A percentile compares a stretch with the other conserved stretches of the same genome.
Conservation (phyloP, 1,139 yeast genomes). For the Yamadazyma trypodendri region DNA sequence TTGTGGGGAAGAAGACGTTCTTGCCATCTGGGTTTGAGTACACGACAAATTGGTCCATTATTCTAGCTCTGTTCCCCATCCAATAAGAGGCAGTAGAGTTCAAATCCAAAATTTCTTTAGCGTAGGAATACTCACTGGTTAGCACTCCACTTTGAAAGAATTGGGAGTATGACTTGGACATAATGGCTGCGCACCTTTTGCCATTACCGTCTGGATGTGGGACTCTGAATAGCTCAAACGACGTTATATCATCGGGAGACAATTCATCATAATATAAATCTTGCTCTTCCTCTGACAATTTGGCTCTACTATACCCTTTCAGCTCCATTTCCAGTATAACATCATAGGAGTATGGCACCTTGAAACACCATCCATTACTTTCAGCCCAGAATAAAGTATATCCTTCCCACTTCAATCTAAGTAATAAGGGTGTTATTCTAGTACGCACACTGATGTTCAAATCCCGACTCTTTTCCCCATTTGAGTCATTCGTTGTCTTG, state of each 20-base stretch:
- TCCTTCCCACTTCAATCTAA: constrained; percentile 83
- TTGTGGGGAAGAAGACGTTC: constrained; percentile 26
- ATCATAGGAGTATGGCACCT: constrained; percentile 44
- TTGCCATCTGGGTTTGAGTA: constrained; percentile 30
- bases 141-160: constrained; percentile 74
- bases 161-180: constrained; percentile 72
- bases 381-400: constrained; percentile 80
- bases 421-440: constrained; percentile 71
- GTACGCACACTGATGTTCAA: constrained; percentile 70
- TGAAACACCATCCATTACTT: constrained; percentile 85
- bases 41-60: constrained; percentile 82
- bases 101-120: constrained; percentile 72
- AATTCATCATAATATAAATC: constrained; percentile 19
- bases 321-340: constrained; percentile 39
- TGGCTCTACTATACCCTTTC: constrained; percentile 53
- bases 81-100: constrained; percentile 87
- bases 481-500: constrained; percentile 36
- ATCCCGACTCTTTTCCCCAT: constrained; percentile 23
- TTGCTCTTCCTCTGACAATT: constrained; percentile 27
- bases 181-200: constrained; percentile 71
- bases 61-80: constrained; percentile 87
- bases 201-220: constrained; percentile 89
- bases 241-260: constrained; percentile 18
- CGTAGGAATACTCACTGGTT: constrained; percentile 69
- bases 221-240: constrained; percentile 56